These are phyloP conservation scores for Apiospora koreana DNA, from an alignment of 2,329 filamentous ascomycete species.

Conservation along the genomic window DNA sequence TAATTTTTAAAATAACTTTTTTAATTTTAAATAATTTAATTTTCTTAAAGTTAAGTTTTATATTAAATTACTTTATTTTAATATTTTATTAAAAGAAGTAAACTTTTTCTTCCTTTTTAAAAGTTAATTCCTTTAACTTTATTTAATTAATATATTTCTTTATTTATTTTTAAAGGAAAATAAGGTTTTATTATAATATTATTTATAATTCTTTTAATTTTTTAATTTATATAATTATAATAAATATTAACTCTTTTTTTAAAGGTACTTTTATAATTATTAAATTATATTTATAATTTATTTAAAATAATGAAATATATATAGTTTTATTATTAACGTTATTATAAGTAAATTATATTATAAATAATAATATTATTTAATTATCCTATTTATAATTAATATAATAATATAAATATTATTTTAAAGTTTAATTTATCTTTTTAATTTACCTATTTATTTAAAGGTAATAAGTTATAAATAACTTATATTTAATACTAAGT, in stretches of 20 bases:
- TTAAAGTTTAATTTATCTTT: constrained; percentile 13
- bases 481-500: not conserved
- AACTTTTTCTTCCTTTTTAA: not conserved
- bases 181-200: not conserved
- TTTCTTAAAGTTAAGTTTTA: constrained; percentile 14
- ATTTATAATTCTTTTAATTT: not conserved
- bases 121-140: not conserved
- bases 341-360: constrained; percentile 17
- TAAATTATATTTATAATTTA: not conserved
- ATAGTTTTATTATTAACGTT: constrained; percentile 11
- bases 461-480: constrained; percentile 12
- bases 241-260: not conserved
- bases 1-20: constrained; percentile 4
- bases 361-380: constrained; percentile 15
- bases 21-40: constrained; percentile 1
- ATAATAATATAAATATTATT: constrained; percentile 17
- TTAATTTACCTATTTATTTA: constrained; percentile 14
- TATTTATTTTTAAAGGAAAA: not conserved
- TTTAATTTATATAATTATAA: not conserved
- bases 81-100: constrained; percentile 9
- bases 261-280: not conserved
- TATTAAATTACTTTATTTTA: constrained; percentile 11
- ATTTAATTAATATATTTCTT: not conserved
- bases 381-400: constrained; percentile 15
- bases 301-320: constrained; percentile 7